Percentiles rank a stretch among this genome's conserved stretches.
Conservation (phyloP, 352 stramenopile species). For the Phytopythium montanum region DNA sequence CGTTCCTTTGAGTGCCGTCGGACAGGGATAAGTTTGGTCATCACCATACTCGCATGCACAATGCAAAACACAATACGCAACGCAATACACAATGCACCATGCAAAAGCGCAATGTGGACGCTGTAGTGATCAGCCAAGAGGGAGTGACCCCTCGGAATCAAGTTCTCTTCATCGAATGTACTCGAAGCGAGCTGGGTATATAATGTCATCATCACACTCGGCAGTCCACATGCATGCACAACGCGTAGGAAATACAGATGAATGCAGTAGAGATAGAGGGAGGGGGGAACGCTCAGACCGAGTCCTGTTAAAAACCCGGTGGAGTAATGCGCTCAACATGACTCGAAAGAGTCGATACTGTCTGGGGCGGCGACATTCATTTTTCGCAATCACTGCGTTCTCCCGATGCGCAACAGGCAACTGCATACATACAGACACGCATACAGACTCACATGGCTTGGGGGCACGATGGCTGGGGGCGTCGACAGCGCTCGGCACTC, state of each 20-base stretch:
- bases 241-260: constrained; percentile 8
- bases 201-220: constrained; percentile 89
- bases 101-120: neutral
- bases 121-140: constrained; percentile 82
- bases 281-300: constrained; percentile 77
- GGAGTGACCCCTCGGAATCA: constrained; percentile 86
- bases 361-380: constrained; percentile 88
- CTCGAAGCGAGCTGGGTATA: constrained; percentile 89
- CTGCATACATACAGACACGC: neutral
- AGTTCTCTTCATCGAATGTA: constrained; percentile 84
- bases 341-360: constrained; percentile 71
- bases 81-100: constrained; percentile 1
- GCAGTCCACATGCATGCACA: constrained; percentile 15
- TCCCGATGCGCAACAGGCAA: no score
- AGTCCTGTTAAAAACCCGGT: constrained; percentile 79
- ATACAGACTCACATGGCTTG: constrained; percentile 8
- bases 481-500: no score
- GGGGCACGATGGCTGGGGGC: no score
- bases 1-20: constrained; percentile 62
- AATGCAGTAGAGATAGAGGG: constrained; percentile 8
- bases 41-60: constrained; percentile 56
- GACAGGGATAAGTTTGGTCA: constrained; percentile 89
- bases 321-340: constrained; percentile 82
- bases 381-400: constrained; percentile 86
- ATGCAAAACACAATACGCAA: constrained; percentile 15